A percentile compares a stretch with the other conserved stretches of the same genome.
Conservation (phyloP, 164 flowering plant genomes). For the Malania oleifera region DNA sequence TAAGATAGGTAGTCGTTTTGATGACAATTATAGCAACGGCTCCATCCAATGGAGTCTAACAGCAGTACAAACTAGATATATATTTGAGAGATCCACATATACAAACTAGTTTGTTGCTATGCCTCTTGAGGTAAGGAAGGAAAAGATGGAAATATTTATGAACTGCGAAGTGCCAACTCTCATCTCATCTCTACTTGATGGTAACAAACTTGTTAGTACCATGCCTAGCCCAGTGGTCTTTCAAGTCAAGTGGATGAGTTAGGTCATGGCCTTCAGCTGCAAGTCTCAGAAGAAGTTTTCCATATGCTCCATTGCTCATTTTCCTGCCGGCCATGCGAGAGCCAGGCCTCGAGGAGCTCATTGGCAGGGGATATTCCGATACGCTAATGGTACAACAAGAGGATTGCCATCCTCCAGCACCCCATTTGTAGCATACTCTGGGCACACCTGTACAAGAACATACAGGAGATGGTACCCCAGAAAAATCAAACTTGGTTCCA, state of each 20-base stretch:
- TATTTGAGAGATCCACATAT: no score
- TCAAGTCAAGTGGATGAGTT: slow-evolving; percentile 44
- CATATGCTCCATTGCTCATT: slow-evolving; percentile 59
- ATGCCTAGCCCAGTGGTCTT: slow-evolving; percentile 55
- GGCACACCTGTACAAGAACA: slow-evolving; percentile 45
- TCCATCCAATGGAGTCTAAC: no score
- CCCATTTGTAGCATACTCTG: slow-evolving; percentile 51
- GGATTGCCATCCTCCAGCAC: slow-evolving; percentile 62
- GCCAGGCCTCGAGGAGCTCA: slow-evolving; percentile 49
- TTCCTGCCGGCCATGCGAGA: slow-evolving; percentile 51
- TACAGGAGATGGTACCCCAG: slow-evolving; percentile 38
- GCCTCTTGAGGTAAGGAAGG: no score
- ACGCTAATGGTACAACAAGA: slow-evolving; percentile 49
- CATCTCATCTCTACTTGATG: slow-evolving; percentile 26
- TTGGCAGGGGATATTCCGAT: slow-evolving; percentile 54
- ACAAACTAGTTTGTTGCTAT: no score
- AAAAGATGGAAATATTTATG: no score
- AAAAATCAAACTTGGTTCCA: slow-evolving; percentile 24
- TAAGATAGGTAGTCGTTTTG: no score
- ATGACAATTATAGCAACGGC: no score
- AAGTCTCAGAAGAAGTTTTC: slow-evolving; percentile 40
- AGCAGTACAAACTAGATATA: no score
- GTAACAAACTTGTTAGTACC: slow-evolving; percentile 60
- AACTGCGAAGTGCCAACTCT: no score
- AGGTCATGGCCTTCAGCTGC: slow-evolving; percentile 44